Evolutionary conservation across 2,329 filamentous ascomycete genomes (phyloP).

Genomic region (Pseudocercospora pini-densiflorae): DNA sequence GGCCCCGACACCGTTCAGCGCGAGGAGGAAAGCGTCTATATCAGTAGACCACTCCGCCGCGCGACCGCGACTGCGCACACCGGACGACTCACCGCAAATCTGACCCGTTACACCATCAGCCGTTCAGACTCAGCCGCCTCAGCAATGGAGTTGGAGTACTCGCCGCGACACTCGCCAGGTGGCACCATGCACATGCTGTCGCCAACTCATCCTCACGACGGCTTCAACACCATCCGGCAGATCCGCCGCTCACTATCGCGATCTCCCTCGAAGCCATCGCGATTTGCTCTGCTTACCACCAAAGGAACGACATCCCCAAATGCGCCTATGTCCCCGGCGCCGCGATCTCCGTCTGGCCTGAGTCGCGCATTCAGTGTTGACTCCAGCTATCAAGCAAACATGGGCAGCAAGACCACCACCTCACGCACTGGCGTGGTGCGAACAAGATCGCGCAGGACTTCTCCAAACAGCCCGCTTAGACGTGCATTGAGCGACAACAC

Average conservation of each 20-base stretch:
- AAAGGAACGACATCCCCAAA: conserved; percentile 48
- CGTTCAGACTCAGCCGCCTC: conserved; percentile 6
- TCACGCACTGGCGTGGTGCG: conserved; percentile 34
- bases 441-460: conserved; percentile 66
- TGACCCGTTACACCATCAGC: background rate
- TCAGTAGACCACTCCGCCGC: conserved; percentile 15
- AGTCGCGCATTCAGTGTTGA: conserved; percentile 52
- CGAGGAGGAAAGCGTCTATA: background rate
- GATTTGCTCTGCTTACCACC: conserved; percentile 66
- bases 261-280: conserved; percentile 81
- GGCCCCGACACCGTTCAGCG: background rate
- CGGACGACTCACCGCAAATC: conserved; percentile 12
- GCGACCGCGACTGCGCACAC: conserved; percentile 10
- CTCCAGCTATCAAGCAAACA: conserved; percentile 20
- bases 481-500: conserved; percentile 72
- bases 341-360: conserved; percentile 48
- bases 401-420: conserved; percentile 55
- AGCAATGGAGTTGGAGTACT: conserved; percentile 55
- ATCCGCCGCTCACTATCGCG: conserved; percentile 86
- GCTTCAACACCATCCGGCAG: conserved; percentile 79
- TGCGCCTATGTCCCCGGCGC: conserved; percentile 37
- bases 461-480: conserved; percentile 80
- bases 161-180: conserved; percentile 59
- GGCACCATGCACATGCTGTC: conserved; percentile 86
- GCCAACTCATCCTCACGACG: conserved; percentile 69